Percentiles rank a stretch among this genome's conserved stretches.
Evolutionary conservation across 1,284 basidiomycete genomes (phyloP).

Genomic region (Malassezia psittaci): DNA sequence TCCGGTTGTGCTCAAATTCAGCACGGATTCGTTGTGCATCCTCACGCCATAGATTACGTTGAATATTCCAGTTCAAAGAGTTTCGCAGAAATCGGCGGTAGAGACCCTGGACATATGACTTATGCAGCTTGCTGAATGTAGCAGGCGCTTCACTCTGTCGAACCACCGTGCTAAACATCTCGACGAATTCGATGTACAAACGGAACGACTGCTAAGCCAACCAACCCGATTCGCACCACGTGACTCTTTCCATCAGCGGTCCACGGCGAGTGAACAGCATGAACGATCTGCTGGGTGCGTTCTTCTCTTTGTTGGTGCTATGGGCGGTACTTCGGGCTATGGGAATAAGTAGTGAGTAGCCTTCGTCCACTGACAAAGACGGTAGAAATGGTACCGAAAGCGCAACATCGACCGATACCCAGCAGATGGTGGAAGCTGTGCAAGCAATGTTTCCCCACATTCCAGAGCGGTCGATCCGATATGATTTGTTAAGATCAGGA

Average conservation of each 20-base stretch:
- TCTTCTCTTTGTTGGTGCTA: slow-evolving; percentile 35
- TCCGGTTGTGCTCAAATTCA: slow-evolving; percentile 81
- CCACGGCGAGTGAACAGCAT: slow-evolving; percentile 14
- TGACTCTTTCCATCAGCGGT: not conserved
- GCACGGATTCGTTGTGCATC: slow-evolving; percentile 75
- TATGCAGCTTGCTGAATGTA: slow-evolving; percentile 64
- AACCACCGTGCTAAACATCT: slow-evolving; percentile 17
- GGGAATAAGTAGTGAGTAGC: slow-evolving; percentile 7
- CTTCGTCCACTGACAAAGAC: no score
- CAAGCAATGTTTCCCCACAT: slow-evolving; percentile 39
- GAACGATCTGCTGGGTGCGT: slow-evolving; percentile 41
- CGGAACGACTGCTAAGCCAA: not conserved
- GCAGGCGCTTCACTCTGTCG: slow-evolving; percentile 16
- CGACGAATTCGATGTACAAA: not conserved
- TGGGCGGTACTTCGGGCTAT: slow-evolving; percentile 37
- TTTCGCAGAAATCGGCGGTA: slow-evolving; percentile 78
- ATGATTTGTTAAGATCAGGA: slow-evolving; percentile 31
- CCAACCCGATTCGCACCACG: slow-evolving; percentile 1
- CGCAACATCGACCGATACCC: slow-evolving; percentile 11
- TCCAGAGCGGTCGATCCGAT: slow-evolving; percentile 34
- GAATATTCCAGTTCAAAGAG: slow-evolving; percentile 75
- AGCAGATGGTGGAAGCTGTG: slow-evolving; percentile 35
- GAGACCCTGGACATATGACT: slow-evolving; percentile 77
- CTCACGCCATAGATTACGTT: slow-evolving; percentile 72
- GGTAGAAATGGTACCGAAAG: not conserved